Conservation (phyloP, 768 basidiomycete genomes). For the Xanthoconium purpureum region DNA sequence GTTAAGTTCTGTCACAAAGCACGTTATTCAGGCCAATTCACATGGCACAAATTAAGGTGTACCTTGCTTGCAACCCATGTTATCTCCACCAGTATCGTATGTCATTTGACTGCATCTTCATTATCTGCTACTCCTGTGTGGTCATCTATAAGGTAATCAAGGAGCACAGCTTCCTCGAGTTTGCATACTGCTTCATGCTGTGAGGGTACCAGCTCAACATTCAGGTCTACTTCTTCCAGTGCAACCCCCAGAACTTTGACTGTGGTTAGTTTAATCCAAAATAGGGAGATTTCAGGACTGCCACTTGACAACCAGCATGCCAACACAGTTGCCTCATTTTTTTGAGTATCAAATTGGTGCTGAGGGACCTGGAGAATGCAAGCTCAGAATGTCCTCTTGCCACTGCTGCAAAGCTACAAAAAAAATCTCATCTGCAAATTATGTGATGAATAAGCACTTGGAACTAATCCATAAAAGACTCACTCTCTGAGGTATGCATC, state of each 20-base stretch:
- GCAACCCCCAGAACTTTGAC: background rate
- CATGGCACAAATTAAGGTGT: too few species aligned
- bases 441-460: too few species aligned
- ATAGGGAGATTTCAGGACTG: background rate
- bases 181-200: background rate
- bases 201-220: too few species aligned
- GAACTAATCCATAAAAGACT: too few species aligned
- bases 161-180: background rate
- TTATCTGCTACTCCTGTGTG: background rate
- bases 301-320: background rate
- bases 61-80: background rate
- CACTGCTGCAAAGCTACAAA: background rate
- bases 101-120: background rate
- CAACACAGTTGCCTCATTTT: conserved; percentile 1
- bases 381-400: background rate
- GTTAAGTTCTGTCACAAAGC: background rate
- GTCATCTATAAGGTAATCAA: conserved; percentile 2
- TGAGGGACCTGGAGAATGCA: conserved; percentile 5
- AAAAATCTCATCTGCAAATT: background rate
- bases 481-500: conserved; percentile 1
- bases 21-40: too few species aligned
- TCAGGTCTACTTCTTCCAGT: background rate
- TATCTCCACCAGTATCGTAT: background rate
- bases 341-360: conserved; percentile 6
- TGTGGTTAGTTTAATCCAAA: background rate